Evolutionary conservation across 495 filamentous ascomycete genomes (phyloP).

Genomic region (Bathelium albidoporum): DNA sequence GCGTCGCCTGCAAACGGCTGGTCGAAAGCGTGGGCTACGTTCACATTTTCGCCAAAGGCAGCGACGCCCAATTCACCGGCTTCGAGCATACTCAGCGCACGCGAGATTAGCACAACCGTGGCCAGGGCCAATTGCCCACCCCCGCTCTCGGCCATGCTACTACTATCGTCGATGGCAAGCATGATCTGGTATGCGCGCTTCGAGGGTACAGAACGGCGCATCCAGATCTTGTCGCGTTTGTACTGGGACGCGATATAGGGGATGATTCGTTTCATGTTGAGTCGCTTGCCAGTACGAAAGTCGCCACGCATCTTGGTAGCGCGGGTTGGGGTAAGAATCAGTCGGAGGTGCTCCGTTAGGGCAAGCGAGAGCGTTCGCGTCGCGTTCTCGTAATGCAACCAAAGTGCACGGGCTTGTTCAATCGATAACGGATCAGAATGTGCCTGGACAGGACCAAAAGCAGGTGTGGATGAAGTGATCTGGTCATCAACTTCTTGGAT

Average conservation of each 20-base stretch:
- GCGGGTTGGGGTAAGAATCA: constrained; percentile 88
- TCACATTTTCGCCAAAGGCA: constrained; percentile 75
- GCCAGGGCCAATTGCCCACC: constrained; percentile 70
- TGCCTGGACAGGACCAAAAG: constrained; percentile 39
- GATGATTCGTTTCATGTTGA: constrained; percentile 98
- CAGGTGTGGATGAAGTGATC: constrained; percentile 61
- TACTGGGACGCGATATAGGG: constrained; percentile 95
- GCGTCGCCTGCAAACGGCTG: constrained; percentile 74
- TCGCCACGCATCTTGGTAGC: constrained; percentile 95
- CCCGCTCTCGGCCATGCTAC: constrained; percentile 74
- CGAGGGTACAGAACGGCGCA: constrained; percentile 79
- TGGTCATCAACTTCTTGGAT: constrained; percentile 61
- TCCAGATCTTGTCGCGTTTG: constrained; percentile 99
- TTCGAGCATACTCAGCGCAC: constrained; percentile 81
- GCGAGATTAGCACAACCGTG: constrained; percentile 78
- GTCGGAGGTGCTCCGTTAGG: constrained; percentile 83
- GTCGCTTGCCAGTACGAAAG: constrained; percentile 93
- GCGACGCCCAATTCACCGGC: constrained; percentile 82
- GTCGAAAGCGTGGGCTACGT: constrained; percentile 81
- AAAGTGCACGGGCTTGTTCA: constrained; percentile 64
- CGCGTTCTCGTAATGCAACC: constrained; percentile 70
- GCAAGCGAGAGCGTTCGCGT: constrained; percentile 79
- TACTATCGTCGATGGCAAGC: constrained; percentile 92
- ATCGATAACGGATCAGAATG: constrained; percentile 30
- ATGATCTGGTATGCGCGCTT: constrained; percentile 95